Evolutionary conservation across 192 early-diverging fungal genomes (phyloP), one percentile per base, ranked within the genome.

Genomic region (Lobosporangium transversale): DNA sequence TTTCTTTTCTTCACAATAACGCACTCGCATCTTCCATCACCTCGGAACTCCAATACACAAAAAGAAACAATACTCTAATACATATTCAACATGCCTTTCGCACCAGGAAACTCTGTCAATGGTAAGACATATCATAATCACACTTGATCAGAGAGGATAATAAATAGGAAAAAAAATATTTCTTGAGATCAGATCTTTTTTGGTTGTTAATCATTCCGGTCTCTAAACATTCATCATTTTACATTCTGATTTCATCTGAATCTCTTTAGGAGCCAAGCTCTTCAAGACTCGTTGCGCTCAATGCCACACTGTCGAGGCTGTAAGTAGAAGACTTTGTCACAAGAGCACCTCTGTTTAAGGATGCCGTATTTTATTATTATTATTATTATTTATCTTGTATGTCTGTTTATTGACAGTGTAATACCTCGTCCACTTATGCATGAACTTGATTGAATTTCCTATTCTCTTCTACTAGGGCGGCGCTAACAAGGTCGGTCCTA

Each of bases 281-380:
- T 98, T 98, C 92, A 98, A 98, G 90, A 98, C 97, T 73, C 94
- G 97, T 64, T 98, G 97, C 69, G 95, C 97, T 59, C 95, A 95
- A 81, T 98, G 97, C 89, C 95, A 98, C 89, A 95, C 95, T 67
- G 90, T 96, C 30, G 95, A 98, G 24, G 66, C 63, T 60, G 71
- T 75, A 75, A 75, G 71, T 66, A 9, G 15, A 32, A 17, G 53
- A 54, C 30, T 21, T 18, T 54, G 8, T 31, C 35, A 59, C 44
- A 23, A 27, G 8, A 0, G 33, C 11, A 4, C n/a, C n/a, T n/a
- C n/a, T n/a, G n/a, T n/a, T n/a, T n/a, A n/a, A n/a, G n/a, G n/a
- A n/a, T n/a, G n/a, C n/a, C n/a, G n/a, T n/a, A n/a, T n/a, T n/a
- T n/a, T n/a, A n/a, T n/a, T n/a, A n/a, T n/a, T n/a, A n/a, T n/a